Evolutionary conservation across 2,329 filamentous ascomycete species (phyloP), one percentile per base, ranked within the genome.

Genomic region (Pyrenochaeta sp.): DNA sequence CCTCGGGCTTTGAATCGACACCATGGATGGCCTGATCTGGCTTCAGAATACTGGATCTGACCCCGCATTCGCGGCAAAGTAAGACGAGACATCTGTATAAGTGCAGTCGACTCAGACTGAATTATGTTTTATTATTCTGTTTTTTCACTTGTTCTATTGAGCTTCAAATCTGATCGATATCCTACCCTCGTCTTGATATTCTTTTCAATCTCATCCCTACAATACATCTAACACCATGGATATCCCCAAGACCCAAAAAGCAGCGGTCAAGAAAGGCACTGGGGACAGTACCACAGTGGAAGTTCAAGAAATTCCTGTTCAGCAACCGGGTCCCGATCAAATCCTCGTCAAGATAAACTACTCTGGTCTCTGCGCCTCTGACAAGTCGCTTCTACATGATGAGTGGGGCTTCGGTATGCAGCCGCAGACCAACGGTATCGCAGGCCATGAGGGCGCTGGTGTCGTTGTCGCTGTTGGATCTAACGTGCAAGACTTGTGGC

Each of bases 381-480:
- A 87, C 60, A 74, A 77, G 37, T 70, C 67, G 7, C 64, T 78
- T 0, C 49, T 77, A 2, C 66, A 71, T 32, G 75, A 77, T 50
- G 51, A 77, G 55, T 77, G 72, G 74, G 49, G 35, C 1, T 49
- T 74, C 29, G 50, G 36, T 1, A 76, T 76, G 73, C n/a, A 43
- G 2, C 45, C 50, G 14, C 35, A n/a, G 9, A 49, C 50, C 27
- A 36, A 45, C 12, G 17, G 88, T 7, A 74, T 96, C 49, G 92
- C 92, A 69, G 91, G 91, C 35, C 83, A 87, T 68, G 84, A 87
- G 73, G 86, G 92, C 66, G 91, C 91, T 21, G 92, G 92, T 70
- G 78, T 91, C 45, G 90, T 96, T 35, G 92, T 97, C 32, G 58
- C 53, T 18, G 57, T 63, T 82, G 92, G 92, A 66, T 81, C 87